Percentiles rank a stretch among this genome's conserved stretches.
Conservation (phyloP, 2,329 filamentous ascomycete genomes). For the Colletotrichum musicola region DNA sequence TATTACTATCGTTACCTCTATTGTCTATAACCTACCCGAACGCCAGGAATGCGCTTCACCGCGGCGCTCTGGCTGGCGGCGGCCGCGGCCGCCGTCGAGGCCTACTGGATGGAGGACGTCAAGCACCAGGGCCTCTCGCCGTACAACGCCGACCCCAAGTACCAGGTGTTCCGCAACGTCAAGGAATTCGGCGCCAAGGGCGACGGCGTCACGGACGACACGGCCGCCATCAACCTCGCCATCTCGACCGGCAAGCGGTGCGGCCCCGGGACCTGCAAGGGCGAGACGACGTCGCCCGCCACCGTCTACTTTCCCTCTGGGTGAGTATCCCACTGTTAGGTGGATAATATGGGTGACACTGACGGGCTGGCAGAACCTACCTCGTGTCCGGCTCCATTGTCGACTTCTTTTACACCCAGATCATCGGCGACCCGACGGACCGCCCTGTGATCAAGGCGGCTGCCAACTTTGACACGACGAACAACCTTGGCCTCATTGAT, state of each 20-base stretch:
- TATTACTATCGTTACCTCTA: background rate
- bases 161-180: constrained; percentile 62
- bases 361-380: constrained; percentile 66
- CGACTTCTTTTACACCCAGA: constrained; percentile 83
- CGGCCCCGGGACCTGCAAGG: constrained; percentile 47
- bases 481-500: constrained; percentile 60
- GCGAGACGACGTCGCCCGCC: constrained; percentile 56
- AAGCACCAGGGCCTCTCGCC: constrained; percentile 60
- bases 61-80: constrained; percentile 35
- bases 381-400: constrained; percentile 77
- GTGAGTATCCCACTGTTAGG: constrained; percentile 38
- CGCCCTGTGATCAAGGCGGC: constrained; percentile 69
- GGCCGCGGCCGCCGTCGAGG: constrained; percentile 39
- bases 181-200: constrained; percentile 58
- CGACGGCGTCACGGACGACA: constrained; percentile 53
- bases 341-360: background rate
- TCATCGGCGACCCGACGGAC: constrained; percentile 77
- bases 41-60: constrained; percentile 28
- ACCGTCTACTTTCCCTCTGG: constrained; percentile 54
- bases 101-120: constrained; percentile 59
- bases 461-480: constrained; percentile 55
- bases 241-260: constrained; percentile 57
- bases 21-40: no score
- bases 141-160: constrained; percentile 57
- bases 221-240: constrained; percentile 51